Base-by-base conservation (phyloP, 2,329 filamentous ascomycete genomes). In the Cladosporium cucumerinum region DNA sequence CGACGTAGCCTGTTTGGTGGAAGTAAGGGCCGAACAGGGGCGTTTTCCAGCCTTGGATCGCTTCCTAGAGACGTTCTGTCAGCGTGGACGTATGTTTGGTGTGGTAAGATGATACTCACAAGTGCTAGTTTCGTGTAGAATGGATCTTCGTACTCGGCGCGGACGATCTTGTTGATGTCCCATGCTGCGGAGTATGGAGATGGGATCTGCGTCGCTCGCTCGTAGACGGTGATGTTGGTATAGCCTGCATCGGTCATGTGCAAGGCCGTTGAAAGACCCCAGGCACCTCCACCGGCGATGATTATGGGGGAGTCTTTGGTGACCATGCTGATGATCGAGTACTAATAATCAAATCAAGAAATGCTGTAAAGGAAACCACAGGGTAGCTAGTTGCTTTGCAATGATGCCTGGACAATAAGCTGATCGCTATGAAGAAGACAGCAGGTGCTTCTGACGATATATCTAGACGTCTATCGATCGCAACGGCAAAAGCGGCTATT, bases 91-190 rank as follows among this genome's bases (percentile, higher is more conserved):
- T 39, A 4, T 1, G 3, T 12, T 39, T 12, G 3, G 6, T 21
- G 21, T 11, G 21, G 59, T 30, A 16, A 55, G 23, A 58, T 34
- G 21, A 32, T 16, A 18, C 78, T 65, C 73, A 84, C 83, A 62
- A 86, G 74, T 1, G 84, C 91, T 49, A 97, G 85, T 8, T 82
- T 80, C 10, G 91, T 85, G 77, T 97, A 97, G 26, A 87, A 85
- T 0, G 85, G 80, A 73, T 93, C 87, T 12, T 90, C 87, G 74
- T 97, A 97, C 81, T 97, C 93, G 43, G 87, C 82, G 52, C 85
- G 82, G 61, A 87, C 80, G 68, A 87, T 86, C 66, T 70, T 70
- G 66, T 70, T 70, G 63, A 70, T 60, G 34, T 70, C 69, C 51
- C 63, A 66, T 18, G 67, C 69, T 43, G 67, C 86, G 0, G 86